A percentile compares a stretch with the other conserved stretches of the same genome.
Conservation (phyloP, 495 filamentous ascomycete species). For the Tuber indicum region DNA sequence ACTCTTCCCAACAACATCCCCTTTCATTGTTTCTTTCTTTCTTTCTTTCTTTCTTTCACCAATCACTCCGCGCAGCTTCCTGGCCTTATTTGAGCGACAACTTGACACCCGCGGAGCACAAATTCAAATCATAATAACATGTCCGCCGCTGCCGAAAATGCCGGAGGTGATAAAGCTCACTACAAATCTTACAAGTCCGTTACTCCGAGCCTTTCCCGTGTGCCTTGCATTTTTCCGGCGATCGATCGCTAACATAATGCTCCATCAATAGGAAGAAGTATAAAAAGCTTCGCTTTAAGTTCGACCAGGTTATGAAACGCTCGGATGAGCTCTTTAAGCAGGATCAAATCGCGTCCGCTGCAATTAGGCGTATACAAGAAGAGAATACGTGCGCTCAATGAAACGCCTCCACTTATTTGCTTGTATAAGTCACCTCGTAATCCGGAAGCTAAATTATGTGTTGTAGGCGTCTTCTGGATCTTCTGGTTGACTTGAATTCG, state of each 20-base stretch:
- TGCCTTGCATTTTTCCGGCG: background rate
- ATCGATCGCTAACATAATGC: slow-evolving; percentile 1
- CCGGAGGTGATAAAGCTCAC: slow-evolving; percentile 36
- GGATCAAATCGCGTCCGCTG: slow-evolving; percentile 67
- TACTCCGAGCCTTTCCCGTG: background rate
- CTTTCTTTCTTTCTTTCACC: background rate
- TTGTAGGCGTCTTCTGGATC: slow-evolving; percentile 66
- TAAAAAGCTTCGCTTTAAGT: slow-evolving; percentile 78
- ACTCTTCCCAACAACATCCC: background rate
- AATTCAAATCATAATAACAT: slow-evolving; percentile 8
- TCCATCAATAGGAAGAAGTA: slow-evolving; percentile 71
- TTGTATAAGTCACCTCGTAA: background rate
- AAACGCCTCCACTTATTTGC: background rate
- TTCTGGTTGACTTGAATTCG: slow-evolving; percentile 80
- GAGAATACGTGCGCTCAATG: slow-evolving; percentile 65
- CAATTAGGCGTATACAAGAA: slow-evolving; percentile 70
- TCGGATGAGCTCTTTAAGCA: slow-evolving; percentile 69
- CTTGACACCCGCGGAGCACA: background rate
- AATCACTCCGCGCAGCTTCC: slow-evolving; percentile 1
- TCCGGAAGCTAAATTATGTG: slow-evolving; percentile 28
- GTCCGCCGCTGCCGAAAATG: slow-evolving; percentile 31
- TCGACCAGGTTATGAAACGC: slow-evolving; percentile 73
- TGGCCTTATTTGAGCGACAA: background rate
- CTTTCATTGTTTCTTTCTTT: background rate
- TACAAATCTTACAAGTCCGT: slow-evolving; percentile 40